These are phyloP conservation scores for Nicotiana sylvestris DNA, from an alignment of 257 asterid species.

Conservation along the genomic window DNA sequence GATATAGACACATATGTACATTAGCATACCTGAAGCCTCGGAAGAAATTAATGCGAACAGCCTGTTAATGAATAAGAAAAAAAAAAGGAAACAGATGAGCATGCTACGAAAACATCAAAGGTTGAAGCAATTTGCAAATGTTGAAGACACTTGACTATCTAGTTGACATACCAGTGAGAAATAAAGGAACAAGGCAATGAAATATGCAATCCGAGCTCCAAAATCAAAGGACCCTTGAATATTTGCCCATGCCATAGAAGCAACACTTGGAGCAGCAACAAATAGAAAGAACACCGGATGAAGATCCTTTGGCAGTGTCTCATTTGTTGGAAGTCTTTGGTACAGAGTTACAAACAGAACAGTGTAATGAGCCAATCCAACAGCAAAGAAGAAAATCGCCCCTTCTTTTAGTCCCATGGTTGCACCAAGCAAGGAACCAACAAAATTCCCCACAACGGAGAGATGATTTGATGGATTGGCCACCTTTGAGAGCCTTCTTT, in stretches of 20 bases:
- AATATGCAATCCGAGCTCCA: conserved; percentile 66
- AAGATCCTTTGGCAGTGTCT: conserved; percentile 83
- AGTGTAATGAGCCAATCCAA: conserved; percentile 85
- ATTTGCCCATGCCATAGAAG: conserved; percentile 90
- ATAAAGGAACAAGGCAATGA: conserved; percentile 85
- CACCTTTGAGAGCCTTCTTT: conserved; percentile 77
- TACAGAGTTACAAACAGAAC: conserved; percentile 86
- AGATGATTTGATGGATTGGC: conserved; percentile 91
- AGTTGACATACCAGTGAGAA: conserved; percentile 52
- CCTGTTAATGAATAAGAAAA: conserved; percentile 35
- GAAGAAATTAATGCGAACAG: conserved; percentile 77
- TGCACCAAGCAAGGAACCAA: conserved; percentile 88
- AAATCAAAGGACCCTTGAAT: conserved; percentile 68
- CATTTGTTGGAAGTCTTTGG: conserved; percentile 90
- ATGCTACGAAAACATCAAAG: neutral
- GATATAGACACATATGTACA: neutral
- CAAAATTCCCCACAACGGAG: conserved; percentile 75
- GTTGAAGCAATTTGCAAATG: neutral
- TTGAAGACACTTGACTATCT: neutral
- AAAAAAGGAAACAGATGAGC: conserved; percentile 14
- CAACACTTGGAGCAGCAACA: conserved; percentile 90
- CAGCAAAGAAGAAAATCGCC: conserved; percentile 76
- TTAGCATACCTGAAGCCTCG: conserved; percentile 60
- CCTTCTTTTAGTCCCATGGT: conserved; percentile 87
- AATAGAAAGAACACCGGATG: conserved; percentile 94